Percentiles rank a stretch among this genome's conserved stretches.
Evolutionary conservation across 352 stramenopile species (phyloP).

Genomic region (Phytophthora idaei): DNA sequence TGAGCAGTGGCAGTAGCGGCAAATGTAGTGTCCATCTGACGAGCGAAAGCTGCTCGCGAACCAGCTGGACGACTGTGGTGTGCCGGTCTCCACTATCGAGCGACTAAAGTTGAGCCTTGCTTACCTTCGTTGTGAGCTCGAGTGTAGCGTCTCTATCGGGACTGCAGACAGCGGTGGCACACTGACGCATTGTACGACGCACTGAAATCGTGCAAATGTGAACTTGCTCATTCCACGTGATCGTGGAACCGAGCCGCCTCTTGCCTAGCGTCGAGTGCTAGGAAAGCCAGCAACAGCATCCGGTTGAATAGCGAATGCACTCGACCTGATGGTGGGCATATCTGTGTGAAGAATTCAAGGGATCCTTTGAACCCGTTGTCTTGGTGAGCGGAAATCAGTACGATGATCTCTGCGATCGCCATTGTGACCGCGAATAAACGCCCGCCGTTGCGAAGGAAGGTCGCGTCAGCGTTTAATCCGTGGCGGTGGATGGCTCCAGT

Average conservation of each 20-base stretch:
- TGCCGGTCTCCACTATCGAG: background rate
- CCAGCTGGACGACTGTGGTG: slow-evolving; percentile 17
- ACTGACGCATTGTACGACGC: slow-evolving; percentile 13
- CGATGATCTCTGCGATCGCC: background rate
- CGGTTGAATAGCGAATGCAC: slow-evolving; percentile 3
- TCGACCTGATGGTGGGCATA: slow-evolving; percentile 2
- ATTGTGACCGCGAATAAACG: slow-evolving; percentile 1
- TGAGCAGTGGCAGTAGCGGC: slow-evolving; percentile 3
- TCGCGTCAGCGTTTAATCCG: slow-evolving; percentile 8
- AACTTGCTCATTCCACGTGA: slow-evolving; percentile 12
- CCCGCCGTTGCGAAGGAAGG: slow-evolving; percentile 12
- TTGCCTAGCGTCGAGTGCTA: background rate
- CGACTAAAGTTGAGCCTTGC: slow-evolving; percentile 10
- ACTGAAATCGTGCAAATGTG: slow-evolving; percentile 10
- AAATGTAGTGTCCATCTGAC: slow-evolving; percentile 25
- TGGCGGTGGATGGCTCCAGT: slow-evolving; percentile 1
- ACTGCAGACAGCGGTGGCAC: slow-evolving; percentile 19
- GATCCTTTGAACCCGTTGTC: background rate
- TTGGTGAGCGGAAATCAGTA: slow-evolving; percentile 2
- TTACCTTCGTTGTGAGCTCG: slow-evolving; percentile 19
- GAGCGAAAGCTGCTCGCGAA: slow-evolving; percentile 26
- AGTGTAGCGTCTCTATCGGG: slow-evolving; percentile 10
- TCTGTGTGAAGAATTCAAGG: background rate
- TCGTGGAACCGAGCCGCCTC: background rate
- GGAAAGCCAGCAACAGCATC: background rate